Conservation (phyloP, 148 eudicot genomes). For the Spergularia marina region DNA sequence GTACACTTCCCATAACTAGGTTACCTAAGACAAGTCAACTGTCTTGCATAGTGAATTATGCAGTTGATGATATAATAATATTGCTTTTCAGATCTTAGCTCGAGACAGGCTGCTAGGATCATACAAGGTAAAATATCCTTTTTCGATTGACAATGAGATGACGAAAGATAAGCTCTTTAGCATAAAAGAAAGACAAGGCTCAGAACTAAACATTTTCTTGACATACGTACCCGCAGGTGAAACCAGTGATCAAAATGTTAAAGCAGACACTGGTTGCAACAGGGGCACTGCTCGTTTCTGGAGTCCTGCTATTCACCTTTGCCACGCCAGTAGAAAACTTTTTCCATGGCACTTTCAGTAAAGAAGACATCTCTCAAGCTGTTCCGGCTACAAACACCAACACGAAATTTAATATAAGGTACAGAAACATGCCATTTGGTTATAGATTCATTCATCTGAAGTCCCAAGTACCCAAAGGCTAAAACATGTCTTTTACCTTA, state of each 20-base stretch:
- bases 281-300: constrained; percentile 71
- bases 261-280: constrained; percentile 95
- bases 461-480: not conserved
- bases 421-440: constrained; percentile 10
- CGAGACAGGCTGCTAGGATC: constrained; percentile 93
- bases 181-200: not conserved
- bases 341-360: constrained; percentile 39
- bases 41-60: not conserved
- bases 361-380: constrained; percentile 35
- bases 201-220: constrained; percentile 4
- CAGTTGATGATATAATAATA: constrained; percentile 4
- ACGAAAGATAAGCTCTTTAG: not conserved
- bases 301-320: constrained; percentile 61
- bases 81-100: constrained; percentile 66
- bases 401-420: constrained; percentile 60
- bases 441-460: not conserved
- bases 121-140: constrained; percentile 56
- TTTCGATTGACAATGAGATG: not conserved
- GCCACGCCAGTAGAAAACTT: constrained; percentile 88
- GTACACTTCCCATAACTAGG: constrained; percentile 1
- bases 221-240: constrained; percentile 48
- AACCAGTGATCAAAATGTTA: constrained; percentile 89
- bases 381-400: constrained; percentile 42
- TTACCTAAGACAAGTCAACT: not conserved
- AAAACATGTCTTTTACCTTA: not conserved